A percentile compares a stretch with the other conserved stretches of the same genome.
phyloP scores from a whole-genome alignment of 768 basidiomycete genomes.

The Mycena latifolia region DNA sequence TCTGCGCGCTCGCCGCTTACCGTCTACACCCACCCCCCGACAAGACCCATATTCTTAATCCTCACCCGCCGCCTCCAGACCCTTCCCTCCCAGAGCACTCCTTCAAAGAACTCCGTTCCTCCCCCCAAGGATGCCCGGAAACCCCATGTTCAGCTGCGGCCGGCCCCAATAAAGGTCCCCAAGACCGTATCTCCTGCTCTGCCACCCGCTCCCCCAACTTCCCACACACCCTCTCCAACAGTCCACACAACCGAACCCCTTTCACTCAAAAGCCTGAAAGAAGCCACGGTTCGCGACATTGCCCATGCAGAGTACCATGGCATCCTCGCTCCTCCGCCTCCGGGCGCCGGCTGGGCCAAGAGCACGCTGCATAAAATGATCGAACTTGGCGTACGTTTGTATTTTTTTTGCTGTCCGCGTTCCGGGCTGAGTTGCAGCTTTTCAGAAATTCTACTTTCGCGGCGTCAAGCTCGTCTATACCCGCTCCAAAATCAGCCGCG shows the following conservation, averaged over 20 bases:
- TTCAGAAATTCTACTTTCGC: conserved; percentile 86
- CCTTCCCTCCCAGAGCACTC: background rate
- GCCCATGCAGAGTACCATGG: conserved; percentile 76
- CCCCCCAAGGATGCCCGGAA: conserved; percentile 8
- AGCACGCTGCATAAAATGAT: conserved; percentile 62
- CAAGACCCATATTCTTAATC: background rate
- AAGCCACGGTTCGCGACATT: conserved; percentile 72
- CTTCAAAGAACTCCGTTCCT: conserved; percentile 15
- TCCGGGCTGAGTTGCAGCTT: conserved; percentile 3
- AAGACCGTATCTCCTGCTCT: background rate
- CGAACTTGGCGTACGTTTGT: conserved; percentile 55
- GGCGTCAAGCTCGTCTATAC: conserved; percentile 80
- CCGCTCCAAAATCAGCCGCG: conserved; percentile 65
- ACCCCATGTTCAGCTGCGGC: conserved; percentile 12
- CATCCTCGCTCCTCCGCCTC: conserved; percentile 74
- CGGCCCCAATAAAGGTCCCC: conserved; percentile 25
- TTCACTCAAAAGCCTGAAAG: conserved; percentile 53
- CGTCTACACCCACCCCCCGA: background rate
- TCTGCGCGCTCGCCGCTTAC: background rate
- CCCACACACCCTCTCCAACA: conserved; percentile 32
- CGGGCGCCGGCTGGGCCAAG: conserved; percentile 67
- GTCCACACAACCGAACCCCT: conserved; percentile 26
- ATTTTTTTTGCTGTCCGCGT: conserved; percentile 13
- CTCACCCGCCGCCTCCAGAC: conserved; percentile 22
- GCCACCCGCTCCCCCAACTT: conserved; percentile 35